Conservation (phyloP, 306 rosid genomes). For the Sesbania bispinosa region DNA sequence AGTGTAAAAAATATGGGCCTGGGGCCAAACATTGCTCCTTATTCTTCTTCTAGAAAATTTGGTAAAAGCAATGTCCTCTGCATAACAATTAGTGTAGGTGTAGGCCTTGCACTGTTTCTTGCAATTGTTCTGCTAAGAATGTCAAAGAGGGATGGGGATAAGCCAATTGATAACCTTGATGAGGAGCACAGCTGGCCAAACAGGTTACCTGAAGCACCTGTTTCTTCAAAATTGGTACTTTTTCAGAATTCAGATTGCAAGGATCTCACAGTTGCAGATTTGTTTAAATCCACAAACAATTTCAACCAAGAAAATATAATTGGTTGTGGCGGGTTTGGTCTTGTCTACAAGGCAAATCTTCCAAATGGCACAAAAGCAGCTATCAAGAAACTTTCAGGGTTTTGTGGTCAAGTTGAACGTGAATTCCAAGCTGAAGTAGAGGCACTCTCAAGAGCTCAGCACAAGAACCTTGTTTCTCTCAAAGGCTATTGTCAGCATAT, state of each 20-base stretch:
- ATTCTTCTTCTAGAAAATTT: conserved; percentile 33
- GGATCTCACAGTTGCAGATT: conserved; percentile 52
- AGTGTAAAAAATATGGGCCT: background rate
- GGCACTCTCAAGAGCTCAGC: conserved; percentile 68
- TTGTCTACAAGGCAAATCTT: conserved; percentile 64
- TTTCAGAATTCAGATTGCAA: conserved; percentile 52
- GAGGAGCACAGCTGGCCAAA: conserved; percentile 43
- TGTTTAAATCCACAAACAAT: conserved; percentile 54
- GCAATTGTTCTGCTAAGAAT: conserved; percentile 42
- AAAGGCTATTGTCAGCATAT: conserved; percentile 59
- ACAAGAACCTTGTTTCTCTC: conserved; percentile 63
- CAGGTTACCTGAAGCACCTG: conserved; percentile 46
- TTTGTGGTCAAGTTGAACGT: conserved; percentile 66
- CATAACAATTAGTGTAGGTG: conserved; percentile 37
- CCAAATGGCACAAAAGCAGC: conserved; percentile 56
- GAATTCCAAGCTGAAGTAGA: conserved; percentile 73
- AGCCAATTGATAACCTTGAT: conserved; percentile 26
- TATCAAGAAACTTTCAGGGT: conserved; percentile 62
- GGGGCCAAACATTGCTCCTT: conserved; percentile 18
- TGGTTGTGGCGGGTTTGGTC: conserved; percentile 73
- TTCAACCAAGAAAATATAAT: conserved; percentile 61
- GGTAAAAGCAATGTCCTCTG: conserved; percentile 35
- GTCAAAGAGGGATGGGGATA: conserved; percentile 38
- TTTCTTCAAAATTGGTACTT: conserved; percentile 48
- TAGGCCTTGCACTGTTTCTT: conserved; percentile 48